Conservation (phyloP, 2,329 filamentous ascomycete species). For the Fusarium marasasianum region DNA sequence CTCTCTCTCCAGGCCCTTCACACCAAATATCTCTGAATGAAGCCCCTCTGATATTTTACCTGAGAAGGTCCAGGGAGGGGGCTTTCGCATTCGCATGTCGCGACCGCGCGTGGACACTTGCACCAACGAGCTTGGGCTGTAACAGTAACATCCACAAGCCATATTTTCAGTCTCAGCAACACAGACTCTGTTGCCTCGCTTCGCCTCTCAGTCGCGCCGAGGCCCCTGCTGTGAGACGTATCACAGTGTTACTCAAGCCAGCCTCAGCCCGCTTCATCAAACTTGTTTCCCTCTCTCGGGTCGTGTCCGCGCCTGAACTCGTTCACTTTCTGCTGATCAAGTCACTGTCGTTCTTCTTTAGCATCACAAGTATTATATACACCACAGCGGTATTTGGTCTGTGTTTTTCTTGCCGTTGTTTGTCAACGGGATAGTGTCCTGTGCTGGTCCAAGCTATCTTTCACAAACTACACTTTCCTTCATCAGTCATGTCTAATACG, state of each 20-base stretch:
- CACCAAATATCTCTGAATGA: slow-evolving; percentile 36
- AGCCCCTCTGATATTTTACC: slow-evolving; percentile 26
- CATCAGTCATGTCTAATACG: slow-evolving; percentile 43
- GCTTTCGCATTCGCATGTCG: slow-evolving; percentile 36
- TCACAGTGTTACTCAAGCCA: slow-evolving; percentile 28
- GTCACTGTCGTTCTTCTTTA: slow-evolving; percentile 1
- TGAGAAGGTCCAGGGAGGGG: slow-evolving; percentile 41
- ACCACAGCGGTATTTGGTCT: background rate
- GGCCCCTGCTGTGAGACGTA: slow-evolving; percentile 27
- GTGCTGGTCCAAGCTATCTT: background rate
- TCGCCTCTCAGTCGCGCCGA: slow-evolving; percentile 9
- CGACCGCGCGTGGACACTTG: slow-evolving; percentile 30
- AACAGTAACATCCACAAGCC: slow-evolving; percentile 25
- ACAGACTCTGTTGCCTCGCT: slow-evolving; percentile 1
- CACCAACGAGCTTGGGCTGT: slow-evolving; percentile 30
- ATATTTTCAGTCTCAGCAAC: slow-evolving; percentile 1
- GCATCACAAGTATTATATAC: slow-evolving; percentile 11
- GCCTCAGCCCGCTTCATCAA: slow-evolving; percentile 26
- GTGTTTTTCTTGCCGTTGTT: background rate
- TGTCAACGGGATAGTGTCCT: slow-evolving; percentile 3
- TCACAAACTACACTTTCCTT: background rate
- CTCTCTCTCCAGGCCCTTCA: background rate
- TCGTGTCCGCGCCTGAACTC: slow-evolving; percentile 17
- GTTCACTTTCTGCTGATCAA: slow-evolving; percentile 15
- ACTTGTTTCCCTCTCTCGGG: slow-evolving; percentile 4